Evolutionary conservation across 257 asterid species (phyloP), one percentile per base, ranked within the genome.

Genomic region (Nyctanthes arbortristis): DNA sequence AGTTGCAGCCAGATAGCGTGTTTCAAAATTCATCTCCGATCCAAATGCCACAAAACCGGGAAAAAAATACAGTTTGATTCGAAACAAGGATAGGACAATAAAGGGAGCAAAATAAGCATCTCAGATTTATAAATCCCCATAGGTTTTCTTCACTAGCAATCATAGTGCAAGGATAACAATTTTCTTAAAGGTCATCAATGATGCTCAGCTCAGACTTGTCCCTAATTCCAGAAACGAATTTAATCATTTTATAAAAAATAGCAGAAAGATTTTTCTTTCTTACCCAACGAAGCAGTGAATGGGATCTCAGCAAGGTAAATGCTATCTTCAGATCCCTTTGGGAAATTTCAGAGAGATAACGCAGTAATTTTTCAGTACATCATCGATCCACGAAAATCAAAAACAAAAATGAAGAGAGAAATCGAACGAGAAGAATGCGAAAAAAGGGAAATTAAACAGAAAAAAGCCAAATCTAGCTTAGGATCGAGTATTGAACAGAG

Each of bases 101-200:
- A 30, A 3, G 0, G 1, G 11, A 7, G 2, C 3, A 31, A 5
- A 47, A 43, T 45, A 16, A 52, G 84, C 89, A 81, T 81, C 88
- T 89, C 96, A 84, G 90, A 78, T 27, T 61, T n/a, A 45, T 43
- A 63, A 45, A 18, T 80, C 83, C 94, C 96, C 96, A 59, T 71
- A 18, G 29, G 70, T 83, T 84, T 79, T 89, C 96, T 89, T 89
- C 96, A 89, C 81, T 73, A 2, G 30, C 65, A 75, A 87, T 89
- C 96, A 82, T 74, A 87, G 96, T 87, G 96, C 91, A 89, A 89
- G 93, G 96, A 89, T 87, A 79, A 87, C 94, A 55, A 76, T 66
- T 78, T 36, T 32, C 7, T 11, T 63, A 18, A 16, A 35, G 54
- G 68, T 89, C 96, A 77, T 89, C 96, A 45, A 20, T 0, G 90